These are phyloP conservation scores for Sporothrix protearum DNA, from an alignment of 2,329 filamentous ascomycete species.

Conservation along the genomic window DNA sequence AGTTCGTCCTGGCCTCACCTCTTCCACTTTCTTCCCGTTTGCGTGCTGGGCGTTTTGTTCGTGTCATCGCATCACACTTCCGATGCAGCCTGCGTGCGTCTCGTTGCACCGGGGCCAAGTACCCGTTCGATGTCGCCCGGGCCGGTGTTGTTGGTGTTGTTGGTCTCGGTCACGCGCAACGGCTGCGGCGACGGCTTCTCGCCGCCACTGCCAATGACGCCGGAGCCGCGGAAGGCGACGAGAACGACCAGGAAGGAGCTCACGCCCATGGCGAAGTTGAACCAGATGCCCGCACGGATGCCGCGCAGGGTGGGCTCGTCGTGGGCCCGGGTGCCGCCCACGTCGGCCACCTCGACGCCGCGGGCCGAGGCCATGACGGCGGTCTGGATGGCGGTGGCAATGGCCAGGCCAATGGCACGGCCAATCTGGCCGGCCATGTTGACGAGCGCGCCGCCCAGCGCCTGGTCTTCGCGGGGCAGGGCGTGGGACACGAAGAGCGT, in stretches of 20 bases:
- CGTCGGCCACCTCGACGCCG: conserved; percentile 43
- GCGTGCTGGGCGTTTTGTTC: neutral
- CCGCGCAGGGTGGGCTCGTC: conserved; percentile 48
- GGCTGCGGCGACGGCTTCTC: neutral
- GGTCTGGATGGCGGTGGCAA: conserved; percentile 63
- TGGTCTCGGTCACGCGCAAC: neutral
- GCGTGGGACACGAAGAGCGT: conserved; percentile 63
- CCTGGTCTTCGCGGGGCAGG: conserved; percentile 61
- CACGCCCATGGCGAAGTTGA: conserved; percentile 49
- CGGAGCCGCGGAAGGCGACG: conserved; percentile 49
- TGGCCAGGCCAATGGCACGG: conserved; percentile 61
- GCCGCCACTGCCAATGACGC: conserved; percentile 44
- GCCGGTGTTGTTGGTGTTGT: neutral
- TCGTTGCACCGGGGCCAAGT: neutral
- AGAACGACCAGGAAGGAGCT: conserved; percentile 44
- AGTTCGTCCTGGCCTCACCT: neutral
- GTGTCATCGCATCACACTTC: neutral
- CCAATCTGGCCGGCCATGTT: conserved; percentile 65
- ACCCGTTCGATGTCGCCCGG: conserved; percentile 5
- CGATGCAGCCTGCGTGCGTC: neutral
- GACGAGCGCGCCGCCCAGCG: conserved; percentile 64
- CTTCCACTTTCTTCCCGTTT: neutral
- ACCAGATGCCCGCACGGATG: conserved; percentile 50
- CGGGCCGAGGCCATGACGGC: conserved; percentile 53
- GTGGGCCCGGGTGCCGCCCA: conserved; percentile 42